phyloP scores from a whole-genome alignment of 1,284 basidiomycete species.

The Gymnopus androsaceus region DNA sequence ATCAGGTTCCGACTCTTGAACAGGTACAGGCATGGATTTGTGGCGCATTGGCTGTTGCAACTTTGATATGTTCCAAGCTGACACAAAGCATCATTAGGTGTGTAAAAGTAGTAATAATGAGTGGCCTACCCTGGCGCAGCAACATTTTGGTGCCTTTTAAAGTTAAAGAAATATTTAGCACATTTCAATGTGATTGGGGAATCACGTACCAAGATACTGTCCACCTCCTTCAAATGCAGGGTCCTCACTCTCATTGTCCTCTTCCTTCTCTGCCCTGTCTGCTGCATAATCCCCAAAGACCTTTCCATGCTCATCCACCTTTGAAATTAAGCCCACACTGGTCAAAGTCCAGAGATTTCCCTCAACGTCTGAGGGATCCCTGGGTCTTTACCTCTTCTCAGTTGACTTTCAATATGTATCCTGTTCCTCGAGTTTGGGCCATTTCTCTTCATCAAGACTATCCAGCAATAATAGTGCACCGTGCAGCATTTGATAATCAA shows the following conservation, averaged over 20 bases:
- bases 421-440: not conserved
- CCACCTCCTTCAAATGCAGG: not conserved
- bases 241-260: too few relatives aligned
- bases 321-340: not conserved
- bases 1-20: not conserved
- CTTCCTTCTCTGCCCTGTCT: too few relatives aligned
- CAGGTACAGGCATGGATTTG: too few relatives aligned
- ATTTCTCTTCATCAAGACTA: not conserved
- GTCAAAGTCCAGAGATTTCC: conserved; percentile 4
- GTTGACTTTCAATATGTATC: conserved; percentile 9
- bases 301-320: not conserved
- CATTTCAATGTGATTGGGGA: not conserved
- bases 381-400: not conserved
- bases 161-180: not conserved
- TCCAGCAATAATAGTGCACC: not conserved
- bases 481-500: not conserved
- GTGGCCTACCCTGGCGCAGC: not conserved
- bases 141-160: not conserved
- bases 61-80: too few relatives aligned
- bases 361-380: not conserved
- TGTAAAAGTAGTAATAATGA: not conserved
- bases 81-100: too few relatives aligned
- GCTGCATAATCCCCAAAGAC: not conserved
- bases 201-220: not conserved
- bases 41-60: too few relatives aligned